Evolutionary conservation across 805 yeast genomes (phyloP), one percentile per base, ranked within the genome.

Genomic region (Myxozyma geophila): DNA sequence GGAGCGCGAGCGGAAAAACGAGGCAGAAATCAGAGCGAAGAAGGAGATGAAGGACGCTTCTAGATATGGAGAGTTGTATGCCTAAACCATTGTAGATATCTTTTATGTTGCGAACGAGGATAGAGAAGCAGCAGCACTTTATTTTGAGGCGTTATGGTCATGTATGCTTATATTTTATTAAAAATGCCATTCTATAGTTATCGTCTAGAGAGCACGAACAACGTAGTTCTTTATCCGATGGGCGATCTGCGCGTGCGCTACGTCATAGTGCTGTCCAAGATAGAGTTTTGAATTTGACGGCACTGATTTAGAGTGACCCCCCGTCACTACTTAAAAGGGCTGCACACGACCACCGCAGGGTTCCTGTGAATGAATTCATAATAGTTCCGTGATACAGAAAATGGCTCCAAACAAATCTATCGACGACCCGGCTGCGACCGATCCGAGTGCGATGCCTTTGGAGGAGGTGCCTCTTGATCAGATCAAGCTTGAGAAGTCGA

Each of bases 1-100:
- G 49, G 73, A 69, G 49, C 63, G 46, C 2, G 72, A 67, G 8
- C 75, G 73, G 51, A 56, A 47, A 15, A 47, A 59, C 36, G 70
- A 59, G 15, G 64, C 19, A 12, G 47, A 60, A 19, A 67, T 54
- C 35, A 51, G 67, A 37, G 17, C n/a, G 10, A 64, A 62, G 46
- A 35, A 41, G 33, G 71, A 67, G 57, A 49, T 39, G 54, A 64
- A 63, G 51, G 74, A 71, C 51, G 53, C 57, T 10, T 67, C 64
- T 5, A 50, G 73, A 37, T 49, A 36, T 7, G 70, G 72, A 4
- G 74, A 71, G 58, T 53, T 69, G 17, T 60, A 64, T 47, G 57
- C 50, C 7, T 63, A 35, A 46, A 39, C 13, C n/a, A 39, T 7
- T 39, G 43, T 39, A n/a, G 43, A 39, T 39, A 39, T 12, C 43